Conservation (phyloP, 805 yeast genomes). For the Suhomyces sp. region DNA sequence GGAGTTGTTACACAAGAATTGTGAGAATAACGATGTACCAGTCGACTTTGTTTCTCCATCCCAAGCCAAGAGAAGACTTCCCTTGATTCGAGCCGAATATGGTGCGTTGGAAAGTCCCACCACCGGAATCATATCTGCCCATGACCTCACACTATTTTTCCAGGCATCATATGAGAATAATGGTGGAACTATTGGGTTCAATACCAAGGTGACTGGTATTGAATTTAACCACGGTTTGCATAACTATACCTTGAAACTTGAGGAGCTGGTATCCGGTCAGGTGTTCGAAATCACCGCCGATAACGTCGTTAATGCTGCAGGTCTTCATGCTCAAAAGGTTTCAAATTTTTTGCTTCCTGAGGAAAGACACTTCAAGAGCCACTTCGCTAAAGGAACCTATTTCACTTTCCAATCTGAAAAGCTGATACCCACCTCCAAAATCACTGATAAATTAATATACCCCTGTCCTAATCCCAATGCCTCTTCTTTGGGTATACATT, state of each 20-base stretch:
- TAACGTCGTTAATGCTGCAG: constrained; percentile 74
- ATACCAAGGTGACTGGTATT: constrained; percentile 53
- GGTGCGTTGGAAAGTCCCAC: constrained; percentile 74
- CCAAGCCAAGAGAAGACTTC: constrained; percentile 53
- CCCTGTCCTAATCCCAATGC: constrained; percentile 72
- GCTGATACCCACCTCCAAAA: constrained; percentile 35
- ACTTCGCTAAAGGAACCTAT: constrained; percentile 85
- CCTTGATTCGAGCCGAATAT: constrained; percentile 59
- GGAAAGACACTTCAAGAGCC: constrained; percentile 55
- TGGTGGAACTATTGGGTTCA: constrained; percentile 64
- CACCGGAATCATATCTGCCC: constrained; percentile 84
- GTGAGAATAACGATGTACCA: constrained; percentile 53
- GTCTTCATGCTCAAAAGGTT: constrained; percentile 69
- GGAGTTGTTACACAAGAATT: constrained; percentile 49
- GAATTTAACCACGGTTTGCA: constrained; percentile 21
- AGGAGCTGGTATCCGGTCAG: constrained; percentile 30
- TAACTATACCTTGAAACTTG: constrained; percentile 25
- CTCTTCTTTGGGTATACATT: constrained; percentile 83
- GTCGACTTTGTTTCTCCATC: constrained; percentile 52
- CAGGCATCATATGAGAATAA: constrained; percentile 53
- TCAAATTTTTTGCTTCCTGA: constrained; percentile 68
- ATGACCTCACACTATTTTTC: constrained; percentile 64
- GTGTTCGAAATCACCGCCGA: constrained; percentile 48
- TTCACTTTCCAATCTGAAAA: constrained; percentile 52
- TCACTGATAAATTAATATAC: constrained; percentile 49